Evolutionary conservation across 805 yeast species (phyloP), one percentile per base, ranked within the genome.

Genomic region (Ogataea thermomethanolica): DNA sequence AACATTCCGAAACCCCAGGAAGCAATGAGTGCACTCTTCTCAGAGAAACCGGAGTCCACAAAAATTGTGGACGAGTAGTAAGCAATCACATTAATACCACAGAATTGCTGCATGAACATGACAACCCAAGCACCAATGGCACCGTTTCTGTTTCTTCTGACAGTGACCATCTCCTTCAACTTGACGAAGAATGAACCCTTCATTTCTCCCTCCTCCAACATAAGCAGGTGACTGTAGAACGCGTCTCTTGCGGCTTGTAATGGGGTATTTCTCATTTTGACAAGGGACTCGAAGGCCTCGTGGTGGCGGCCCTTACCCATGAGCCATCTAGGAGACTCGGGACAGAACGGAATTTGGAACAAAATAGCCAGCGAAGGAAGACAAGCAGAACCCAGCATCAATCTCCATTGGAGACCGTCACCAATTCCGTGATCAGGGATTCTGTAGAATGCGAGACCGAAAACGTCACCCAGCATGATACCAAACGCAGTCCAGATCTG

Each of bases 81-180:
- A 5, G 59, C 55, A 35, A 55, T 53, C 44, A 73, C 69, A 45
- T 71, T 74, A 48, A 69, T 71, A 45, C 76, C 78, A 37, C 70
- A 63, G 64, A 65, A 62, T 43, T 64, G 66, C 46, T 64, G 68
- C 43, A 64, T 35, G 37, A 62, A 51, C 66, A 65, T 58, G 42
- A 59, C 43, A 15, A 55, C 66, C 43, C 64, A 51, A 33, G 35
- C 58, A 52, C 34, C 59, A 53, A 25, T 48, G 44, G 87, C 78
- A 39, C 93, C 95, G 57, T 87, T 83, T 65, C 95, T 77, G 62
- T 84, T 85, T 70, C 96, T 78, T 62, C 93, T 76, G 33, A 84
- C 70, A 2, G 81, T 71, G 59, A 86, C 67, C 69, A 85, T 66
- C 57, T 79, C 84, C 38, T 62, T 64, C 37, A 76, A 30, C 54